These are phyloP conservation scores for Geosmithia morbida DNA, from an alignment of 2,329 filamentous ascomycete genomes.

Conservation along the genomic window DNA sequence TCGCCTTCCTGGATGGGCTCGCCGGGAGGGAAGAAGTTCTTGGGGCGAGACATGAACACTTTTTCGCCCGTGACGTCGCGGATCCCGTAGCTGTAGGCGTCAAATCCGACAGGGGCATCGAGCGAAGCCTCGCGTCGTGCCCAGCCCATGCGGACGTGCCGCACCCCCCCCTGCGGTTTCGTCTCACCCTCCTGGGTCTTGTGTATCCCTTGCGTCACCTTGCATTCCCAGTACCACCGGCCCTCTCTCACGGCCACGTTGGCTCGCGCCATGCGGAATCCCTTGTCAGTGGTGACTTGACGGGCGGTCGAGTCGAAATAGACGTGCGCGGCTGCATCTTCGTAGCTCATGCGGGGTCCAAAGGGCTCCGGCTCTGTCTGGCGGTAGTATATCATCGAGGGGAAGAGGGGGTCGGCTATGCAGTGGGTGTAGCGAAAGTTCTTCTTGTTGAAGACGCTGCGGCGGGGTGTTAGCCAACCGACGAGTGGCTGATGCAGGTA, in stretches of 20 bases:
- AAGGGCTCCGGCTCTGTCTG: constrained; percentile 78
- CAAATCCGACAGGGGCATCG: constrained; percentile 74
- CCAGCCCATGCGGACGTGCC: constrained; percentile 75
- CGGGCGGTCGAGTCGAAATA: constrained; percentile 64
- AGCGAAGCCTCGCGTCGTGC: constrained; percentile 67
- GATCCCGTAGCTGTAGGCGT: constrained; percentile 87
- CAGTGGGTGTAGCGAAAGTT: constrained; percentile 82
- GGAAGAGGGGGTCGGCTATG: constrained; percentile 77
- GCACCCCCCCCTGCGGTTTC: constrained; percentile 29
- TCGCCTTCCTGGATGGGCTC: constrained; percentile 79
- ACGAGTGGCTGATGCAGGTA: background rate
- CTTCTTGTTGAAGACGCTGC: constrained; percentile 48
- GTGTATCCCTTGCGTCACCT: constrained; percentile 62
- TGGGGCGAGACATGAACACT: constrained; percentile 86
- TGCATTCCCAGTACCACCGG: constrained; percentile 88
- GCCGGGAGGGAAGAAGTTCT: constrained; percentile 68
- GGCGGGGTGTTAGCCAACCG: background rate
- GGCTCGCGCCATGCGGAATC: constrained; percentile 79
- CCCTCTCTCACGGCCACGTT: constrained; percentile 87
- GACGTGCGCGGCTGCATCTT: constrained; percentile 78
- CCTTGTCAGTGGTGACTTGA: constrained; percentile 79
- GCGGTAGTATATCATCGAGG: constrained; percentile 77
- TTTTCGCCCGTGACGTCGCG: constrained; percentile 84
- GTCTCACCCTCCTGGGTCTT: constrained; percentile 22
- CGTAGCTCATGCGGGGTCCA: constrained; percentile 75